Percentiles rank a stretch among this genome's conserved stretches.
phyloP scores from a whole-genome alignment of 306 rosid species.

The Lotus japonicus region DNA sequence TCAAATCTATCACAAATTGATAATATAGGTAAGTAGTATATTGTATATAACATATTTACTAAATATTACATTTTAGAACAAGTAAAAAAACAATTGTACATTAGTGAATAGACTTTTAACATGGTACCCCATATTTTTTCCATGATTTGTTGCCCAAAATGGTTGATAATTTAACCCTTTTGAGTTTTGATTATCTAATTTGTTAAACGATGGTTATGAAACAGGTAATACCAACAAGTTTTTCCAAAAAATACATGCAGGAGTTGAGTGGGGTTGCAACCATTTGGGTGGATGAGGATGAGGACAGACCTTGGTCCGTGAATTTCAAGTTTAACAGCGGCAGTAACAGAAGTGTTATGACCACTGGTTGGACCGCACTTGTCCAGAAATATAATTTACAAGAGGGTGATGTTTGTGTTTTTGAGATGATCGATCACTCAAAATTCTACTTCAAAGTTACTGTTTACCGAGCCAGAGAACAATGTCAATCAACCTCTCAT shows the following conservation, averaged over 20 bases:
- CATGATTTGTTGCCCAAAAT: too few species aligned
- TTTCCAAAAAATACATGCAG: neutral
- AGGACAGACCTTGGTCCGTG: neutral
- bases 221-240: neutral
- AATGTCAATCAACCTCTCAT: neutral
- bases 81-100: too few species aligned
- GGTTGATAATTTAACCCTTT: too few species aligned
- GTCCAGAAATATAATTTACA: neutral
- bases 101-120: too few species aligned
- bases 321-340: neutral
- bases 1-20: too few species aligned
- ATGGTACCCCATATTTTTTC: too few species aligned
- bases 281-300: neutral
- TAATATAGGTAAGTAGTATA: too few species aligned
- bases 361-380: neutral
- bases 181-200: too few species aligned
- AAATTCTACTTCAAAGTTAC: neutral
- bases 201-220: neutral
- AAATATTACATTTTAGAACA: too few species aligned
- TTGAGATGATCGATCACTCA: neutral
- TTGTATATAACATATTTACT: too few species aligned
- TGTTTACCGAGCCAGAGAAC: neutral
- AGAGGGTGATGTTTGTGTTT: conserved; percentile 7
- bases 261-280: neutral
- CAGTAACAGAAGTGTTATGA: neutral